A percentile compares a stretch with the other conserved stretches of the same genome.
Conservation (phyloP, 139 green algal genomes). For the Picochlorum costavermella region DNA sequence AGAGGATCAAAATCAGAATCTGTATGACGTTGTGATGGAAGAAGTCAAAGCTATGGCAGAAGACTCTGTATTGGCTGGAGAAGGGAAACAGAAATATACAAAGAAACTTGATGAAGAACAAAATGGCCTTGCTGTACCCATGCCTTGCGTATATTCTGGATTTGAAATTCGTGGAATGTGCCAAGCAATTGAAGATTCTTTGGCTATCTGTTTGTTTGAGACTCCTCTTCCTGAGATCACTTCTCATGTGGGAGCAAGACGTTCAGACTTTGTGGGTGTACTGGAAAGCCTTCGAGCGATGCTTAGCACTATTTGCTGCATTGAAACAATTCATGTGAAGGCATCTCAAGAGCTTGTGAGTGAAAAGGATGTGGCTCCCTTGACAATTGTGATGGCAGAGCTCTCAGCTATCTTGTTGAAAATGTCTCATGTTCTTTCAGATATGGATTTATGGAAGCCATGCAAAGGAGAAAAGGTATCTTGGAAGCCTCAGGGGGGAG, state of each 20-base stretch:
- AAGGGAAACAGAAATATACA: too few species aligned
- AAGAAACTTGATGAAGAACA: too few species aligned
- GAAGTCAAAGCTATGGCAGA: too few species aligned
- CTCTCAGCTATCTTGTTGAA: neutral
- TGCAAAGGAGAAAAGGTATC: neutral
- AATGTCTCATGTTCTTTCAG: neutral
- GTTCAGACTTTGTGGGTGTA: neutral
- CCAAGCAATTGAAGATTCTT: neutral
- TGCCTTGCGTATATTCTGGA: neutral
- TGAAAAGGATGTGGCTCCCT: neutral
- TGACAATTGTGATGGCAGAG: neutral
- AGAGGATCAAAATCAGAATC: too few species aligned
- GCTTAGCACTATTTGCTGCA: neutral
- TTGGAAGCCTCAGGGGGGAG: neutral
- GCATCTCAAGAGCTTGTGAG: slow-evolving; percentile 1
- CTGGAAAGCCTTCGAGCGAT: neutral
- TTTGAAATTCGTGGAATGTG: neutral
- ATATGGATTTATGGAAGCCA: slow-evolving; percentile 1
- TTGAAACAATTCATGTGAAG: neutral
- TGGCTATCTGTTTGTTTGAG: neutral
- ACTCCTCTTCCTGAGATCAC: neutral
- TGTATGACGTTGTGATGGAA: too few species aligned
- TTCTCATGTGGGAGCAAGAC: neutral
- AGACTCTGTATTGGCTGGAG: too few species aligned
- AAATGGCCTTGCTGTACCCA: neutral